Base-by-base conservation (phyloP, 2,329 filamentous ascomycete species). In the Hymenoscyphus fructigenus region DNA sequence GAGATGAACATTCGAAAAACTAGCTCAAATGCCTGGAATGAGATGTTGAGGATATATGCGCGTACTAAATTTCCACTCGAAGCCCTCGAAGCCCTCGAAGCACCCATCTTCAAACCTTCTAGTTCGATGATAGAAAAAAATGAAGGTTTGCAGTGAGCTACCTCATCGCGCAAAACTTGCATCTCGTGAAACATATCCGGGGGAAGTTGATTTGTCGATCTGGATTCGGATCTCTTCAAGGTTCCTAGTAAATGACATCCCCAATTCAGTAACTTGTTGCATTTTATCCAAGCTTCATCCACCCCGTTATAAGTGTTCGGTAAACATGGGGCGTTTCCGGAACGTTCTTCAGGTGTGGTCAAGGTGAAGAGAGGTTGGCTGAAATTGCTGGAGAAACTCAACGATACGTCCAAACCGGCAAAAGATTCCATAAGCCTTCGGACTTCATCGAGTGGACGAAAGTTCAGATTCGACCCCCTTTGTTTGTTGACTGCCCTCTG, bases 241-340 rank as follows among this genome's bases (percentile, higher is more conserved):
- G 47, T 23, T n/a, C n/a, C n/a, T 23, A 53, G 47, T 23, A 59
- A 34, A 41, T 59, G 57, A 28, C 57, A 41, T 7, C 57, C 57
- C 57, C 57, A 59, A 28, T 59, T 59, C n/a, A 59, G 5, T 14
- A 59, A 28, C 23, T 59, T 59, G 32, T 36, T 28, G n/a, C n/a
- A 41, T 17, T 14, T 28, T n/a, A n/a, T 14, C n/a, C n/a, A 38
- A 12, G 57, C 57, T 3, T 38, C 29, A 28, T 41, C n/a, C 15
- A 41, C 34, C 6, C 23, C 23, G 6, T 14, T n/a, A 12, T 36
- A 41, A 9, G 34, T n/a, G 1, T 2, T 41, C 17, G 29, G 57
- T 10, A 41, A 9, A 7, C 12, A 23, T 5, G 29, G 29, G 5
- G 15, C 34, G 2, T 32, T 23, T 38, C 57, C 57, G 1, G 29